phyloP scores from a whole-genome alignment of 805 yeast species.

The Metschnikowia proteae region DNA sequence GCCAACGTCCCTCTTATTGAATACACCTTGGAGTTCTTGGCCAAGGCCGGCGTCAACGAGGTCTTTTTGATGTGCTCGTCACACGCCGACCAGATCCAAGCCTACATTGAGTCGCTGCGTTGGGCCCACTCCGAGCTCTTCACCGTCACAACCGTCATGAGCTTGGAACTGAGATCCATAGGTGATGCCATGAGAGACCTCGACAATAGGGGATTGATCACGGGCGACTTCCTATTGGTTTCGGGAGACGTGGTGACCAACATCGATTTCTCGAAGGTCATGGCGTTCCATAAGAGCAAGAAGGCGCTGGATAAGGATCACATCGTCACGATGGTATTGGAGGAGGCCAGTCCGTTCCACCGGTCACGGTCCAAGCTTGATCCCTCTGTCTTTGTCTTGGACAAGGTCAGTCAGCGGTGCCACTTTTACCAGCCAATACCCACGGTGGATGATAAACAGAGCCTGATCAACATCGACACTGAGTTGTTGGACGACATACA shows the following conservation, averaged over 20 bases:
- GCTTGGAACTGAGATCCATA: slow-evolving; percentile 83
- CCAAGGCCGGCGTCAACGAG: slow-evolving; percentile 84
- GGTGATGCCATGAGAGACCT: slow-evolving; percentile 98
- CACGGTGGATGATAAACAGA: slow-evolving; percentile 37
- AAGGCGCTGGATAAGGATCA: slow-evolving; percentile 80
- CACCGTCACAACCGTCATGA: slow-evolving; percentile 69
- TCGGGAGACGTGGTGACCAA: slow-evolving; percentile 97
- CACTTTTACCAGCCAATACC: slow-evolving; percentile 81
- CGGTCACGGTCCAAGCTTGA: slow-evolving; percentile 77
- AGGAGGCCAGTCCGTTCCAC: slow-evolving; percentile 80
- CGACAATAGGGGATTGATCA: slow-evolving; percentile 84
- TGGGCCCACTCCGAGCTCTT: slow-evolving; percentile 81
- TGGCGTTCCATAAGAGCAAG: slow-evolving; percentile 69
- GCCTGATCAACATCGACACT: slow-evolving; percentile 63
- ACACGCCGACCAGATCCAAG: slow-evolving; percentile 85
- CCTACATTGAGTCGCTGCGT: slow-evolving; percentile 69
- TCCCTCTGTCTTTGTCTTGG: slow-evolving; percentile 82
- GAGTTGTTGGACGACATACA: slow-evolving; percentile 75
- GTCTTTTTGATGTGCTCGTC: slow-evolving; percentile 87
- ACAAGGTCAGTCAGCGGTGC: slow-evolving; percentile 69
- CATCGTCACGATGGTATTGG: slow-evolving; percentile 88
- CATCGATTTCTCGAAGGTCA: slow-evolving; percentile 69
- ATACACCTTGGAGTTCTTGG: slow-evolving; percentile 90
- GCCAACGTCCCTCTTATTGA: slow-evolving; percentile 93
- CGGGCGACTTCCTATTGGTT: slow-evolving; percentile 84